Evolutionary conservation across 2,329 filamentous ascomycete species (phyloP).

Genomic region (Aureobasidium leucospermi): DNA sequence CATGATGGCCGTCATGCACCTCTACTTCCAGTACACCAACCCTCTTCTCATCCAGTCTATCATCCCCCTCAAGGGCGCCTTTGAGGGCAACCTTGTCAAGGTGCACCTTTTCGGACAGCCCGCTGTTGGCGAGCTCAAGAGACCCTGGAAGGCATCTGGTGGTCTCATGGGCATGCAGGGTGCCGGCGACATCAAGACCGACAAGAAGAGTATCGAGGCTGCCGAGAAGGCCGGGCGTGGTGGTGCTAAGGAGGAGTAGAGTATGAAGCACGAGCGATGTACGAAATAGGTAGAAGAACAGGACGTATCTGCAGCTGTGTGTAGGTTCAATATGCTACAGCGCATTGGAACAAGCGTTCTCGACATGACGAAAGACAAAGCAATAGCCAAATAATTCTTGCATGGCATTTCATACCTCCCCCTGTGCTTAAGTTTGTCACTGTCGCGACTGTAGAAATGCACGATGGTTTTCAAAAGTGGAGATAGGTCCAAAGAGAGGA

Average conservation of each 20-base stretch:
- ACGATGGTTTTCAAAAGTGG: too few species aligned
- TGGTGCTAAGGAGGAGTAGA: slow-evolving; percentile 47
- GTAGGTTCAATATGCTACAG: too few species aligned
- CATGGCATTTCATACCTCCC: too few species aligned
- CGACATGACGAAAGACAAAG: too few species aligned
- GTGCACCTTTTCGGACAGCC: slow-evolving; percentile 85
- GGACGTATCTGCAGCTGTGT: too few species aligned
- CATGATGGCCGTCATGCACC: slow-evolving; percentile 98
- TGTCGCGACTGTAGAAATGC: too few species aligned
- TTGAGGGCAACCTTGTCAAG: slow-evolving; percentile 95
- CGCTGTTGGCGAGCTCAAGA: slow-evolving; percentile 82
- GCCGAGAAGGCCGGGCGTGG: slow-evolving; percentile 44
- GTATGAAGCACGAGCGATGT: neutral
- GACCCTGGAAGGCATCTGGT: slow-evolving; percentile 82
- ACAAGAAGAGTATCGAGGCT: slow-evolving; percentile 54
- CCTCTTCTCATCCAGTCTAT: slow-evolving; percentile 97
- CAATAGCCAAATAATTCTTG: too few species aligned
- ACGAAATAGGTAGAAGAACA: neutral
- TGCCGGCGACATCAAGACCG: slow-evolving; percentile 70
- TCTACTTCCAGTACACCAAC: slow-evolving; percentile 99
- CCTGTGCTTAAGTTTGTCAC: too few species aligned
- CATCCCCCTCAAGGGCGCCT: slow-evolving; percentile 89
- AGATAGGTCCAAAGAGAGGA: too few species aligned
- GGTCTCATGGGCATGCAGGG: slow-evolving; percentile 72
- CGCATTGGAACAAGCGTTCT: too few species aligned